Conservation (phyloP, 208 protist genomes). For the Trypanosomatidae sp. region DNA sequence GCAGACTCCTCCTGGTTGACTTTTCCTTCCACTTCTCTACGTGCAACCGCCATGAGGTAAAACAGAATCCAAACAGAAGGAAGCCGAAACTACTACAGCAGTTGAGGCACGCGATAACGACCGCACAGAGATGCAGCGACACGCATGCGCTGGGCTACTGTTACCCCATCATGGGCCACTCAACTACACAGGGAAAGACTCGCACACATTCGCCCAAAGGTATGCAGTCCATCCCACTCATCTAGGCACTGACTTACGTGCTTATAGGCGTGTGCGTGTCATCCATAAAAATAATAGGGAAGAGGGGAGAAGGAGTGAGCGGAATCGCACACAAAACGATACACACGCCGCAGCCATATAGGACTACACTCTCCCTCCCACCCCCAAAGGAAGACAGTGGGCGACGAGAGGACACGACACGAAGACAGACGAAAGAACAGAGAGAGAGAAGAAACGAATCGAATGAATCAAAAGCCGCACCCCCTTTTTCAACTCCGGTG, state of each 20-base stretch:
- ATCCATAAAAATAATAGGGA: not conserved
- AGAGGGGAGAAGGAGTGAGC: not conserved
- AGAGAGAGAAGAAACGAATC: too few relatives aligned
- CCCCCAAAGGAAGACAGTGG: not conserved
- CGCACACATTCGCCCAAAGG: not conserved
- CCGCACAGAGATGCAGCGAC: not conserved
- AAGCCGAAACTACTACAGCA: not conserved
- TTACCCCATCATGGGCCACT: not conserved
- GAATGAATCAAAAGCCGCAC: too few relatives aligned
- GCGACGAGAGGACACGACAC: not conserved
- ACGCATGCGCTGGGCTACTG: not conserved
- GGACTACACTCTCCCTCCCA: not conserved
- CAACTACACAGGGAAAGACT: not conserved
- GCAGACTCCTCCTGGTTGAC: not conserved
- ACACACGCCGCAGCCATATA: not conserved
- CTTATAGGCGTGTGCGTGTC: not conserved
- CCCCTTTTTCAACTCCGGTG: too few relatives aligned
- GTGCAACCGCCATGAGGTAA: not conserved
- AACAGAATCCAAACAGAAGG: not conserved
- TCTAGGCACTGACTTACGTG: not conserved
- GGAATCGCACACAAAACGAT: not conserved
- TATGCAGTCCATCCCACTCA: not conserved
- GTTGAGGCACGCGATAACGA: not conserved
- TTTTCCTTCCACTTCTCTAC: not conserved
- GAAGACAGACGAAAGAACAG: not conserved